Percentiles rank a stretch among this genome's conserved stretches.
phyloP scores from a whole-genome alignment of 2,329 filamentous ascomycete genomes.

The Aspergillus sp. region DNA sequence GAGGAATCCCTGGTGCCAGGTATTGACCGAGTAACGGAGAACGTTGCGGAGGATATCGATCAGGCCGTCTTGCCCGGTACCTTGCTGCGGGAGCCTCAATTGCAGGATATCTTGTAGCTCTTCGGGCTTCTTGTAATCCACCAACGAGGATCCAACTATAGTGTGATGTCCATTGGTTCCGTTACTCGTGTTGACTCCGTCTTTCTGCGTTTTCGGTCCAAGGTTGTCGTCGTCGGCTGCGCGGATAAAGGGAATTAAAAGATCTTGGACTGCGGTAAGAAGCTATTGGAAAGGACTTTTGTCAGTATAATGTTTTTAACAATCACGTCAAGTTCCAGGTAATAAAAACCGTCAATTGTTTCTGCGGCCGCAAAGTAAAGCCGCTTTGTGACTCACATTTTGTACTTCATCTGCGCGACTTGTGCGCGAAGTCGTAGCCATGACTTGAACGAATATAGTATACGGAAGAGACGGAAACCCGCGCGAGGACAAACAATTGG shows the following conservation, averaged over 20 bases:
- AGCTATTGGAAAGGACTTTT: constrained; percentile 27
- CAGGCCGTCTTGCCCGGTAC: constrained; percentile 67
- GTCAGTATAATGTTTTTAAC: constrained; percentile 4
- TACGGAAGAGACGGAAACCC: not conserved
- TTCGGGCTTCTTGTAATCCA: constrained; percentile 62
- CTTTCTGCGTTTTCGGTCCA: constrained; percentile 9
- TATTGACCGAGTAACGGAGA: constrained; percentile 87
- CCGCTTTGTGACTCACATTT: constrained; percentile 34
- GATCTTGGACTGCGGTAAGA: constrained; percentile 42
- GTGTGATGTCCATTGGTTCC: constrained; percentile 51
- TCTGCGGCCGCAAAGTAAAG: not conserved
- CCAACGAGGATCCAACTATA: constrained; percentile 59
- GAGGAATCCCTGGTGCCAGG: constrained; percentile 96
- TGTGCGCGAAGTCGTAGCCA: constrained; percentile 23
- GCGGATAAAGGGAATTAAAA: constrained; percentile 47
- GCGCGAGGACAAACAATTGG: not conserved
- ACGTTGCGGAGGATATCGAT: constrained; percentile 69
- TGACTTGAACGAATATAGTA: constrained; percentile 10
- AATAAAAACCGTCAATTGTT: not conserved
- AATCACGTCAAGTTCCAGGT: not conserved
- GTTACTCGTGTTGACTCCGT: constrained; percentile 24
- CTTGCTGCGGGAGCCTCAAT: constrained; percentile 56
- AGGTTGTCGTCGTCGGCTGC: constrained; percentile 39
- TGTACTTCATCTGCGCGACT: constrained; percentile 43
- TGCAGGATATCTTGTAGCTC: constrained; percentile 57